Conservation (phyloP, 202 grass and related monocot species). For the Eragrostis tef region DNA sequence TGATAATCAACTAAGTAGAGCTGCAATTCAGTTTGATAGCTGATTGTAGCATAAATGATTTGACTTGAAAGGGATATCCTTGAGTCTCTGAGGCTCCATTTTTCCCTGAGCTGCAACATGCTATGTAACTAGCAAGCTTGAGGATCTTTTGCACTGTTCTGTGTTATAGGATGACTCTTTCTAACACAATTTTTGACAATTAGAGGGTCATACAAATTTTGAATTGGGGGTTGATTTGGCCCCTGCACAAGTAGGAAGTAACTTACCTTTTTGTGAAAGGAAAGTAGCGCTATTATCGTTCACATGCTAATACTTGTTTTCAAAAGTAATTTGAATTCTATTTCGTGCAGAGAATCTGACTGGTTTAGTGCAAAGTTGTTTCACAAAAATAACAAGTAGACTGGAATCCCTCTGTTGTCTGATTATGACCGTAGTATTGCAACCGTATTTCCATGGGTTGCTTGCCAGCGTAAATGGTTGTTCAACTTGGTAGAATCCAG, state of each 20-base stretch:
- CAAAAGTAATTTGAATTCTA: slow-evolving; percentile 7
- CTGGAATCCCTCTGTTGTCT: not conserved
- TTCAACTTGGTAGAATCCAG: slow-evolving; percentile 2
- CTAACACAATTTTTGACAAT: not conserved
- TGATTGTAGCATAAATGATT: not conserved
- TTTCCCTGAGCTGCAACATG: not conserved
- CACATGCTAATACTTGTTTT: not conserved
- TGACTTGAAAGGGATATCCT: not conserved
- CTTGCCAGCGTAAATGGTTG: not conserved
- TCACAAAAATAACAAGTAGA: not conserved
- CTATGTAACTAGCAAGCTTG: not conserved
- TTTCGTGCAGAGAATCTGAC: not conserved
- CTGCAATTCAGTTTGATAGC: not conserved
- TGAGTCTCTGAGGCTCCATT: not conserved
- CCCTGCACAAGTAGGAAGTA: slow-evolving; percentile 18
- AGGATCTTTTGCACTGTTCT: not conserved
- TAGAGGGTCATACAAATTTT: not conserved
- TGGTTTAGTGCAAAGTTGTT: not conserved
- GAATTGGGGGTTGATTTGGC: not conserved
- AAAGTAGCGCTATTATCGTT: not conserved
- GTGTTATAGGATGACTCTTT: slow-evolving; percentile 4
- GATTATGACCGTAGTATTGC: slow-evolving; percentile 16
- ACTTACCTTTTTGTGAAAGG: not conserved
- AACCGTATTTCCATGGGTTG: slow-evolving; percentile 24
- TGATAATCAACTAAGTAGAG: not conserved